Base-by-base conservation (phyloP, 208 protist genomes). In the Tritrichomonas foetus region DNA sequence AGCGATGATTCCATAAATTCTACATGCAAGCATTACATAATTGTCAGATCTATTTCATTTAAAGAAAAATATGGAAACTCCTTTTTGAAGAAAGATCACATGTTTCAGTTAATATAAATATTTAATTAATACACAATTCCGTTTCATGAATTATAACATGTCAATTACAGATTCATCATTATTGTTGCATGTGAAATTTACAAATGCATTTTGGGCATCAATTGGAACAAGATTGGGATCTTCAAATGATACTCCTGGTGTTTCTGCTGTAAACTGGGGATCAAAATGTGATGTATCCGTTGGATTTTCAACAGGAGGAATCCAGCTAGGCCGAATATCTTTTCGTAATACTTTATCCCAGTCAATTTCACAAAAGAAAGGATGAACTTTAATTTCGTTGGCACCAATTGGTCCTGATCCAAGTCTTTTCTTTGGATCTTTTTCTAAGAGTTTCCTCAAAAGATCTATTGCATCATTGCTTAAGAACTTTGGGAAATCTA, bases 351-450 rank as follows among this genome's bases (percentile, higher is more conserved):
- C 74, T 27, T 82, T 82, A 20, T 82, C 74, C 74, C 74, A 82
- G 39, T 82, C 41, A 9, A 82, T 44, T 20, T 39, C 41, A 8
- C 50, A 30, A 41, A 82, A 82, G 74, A 82, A 82, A 11, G 74
- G 13, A 80, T 95, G 94, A 41, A 25, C 41, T n/a, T 94, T 96
- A 69, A 97, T 94, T 80, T 96, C 95, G 36, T 93, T 41, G 9
- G 74, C 92, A 57, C 94, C 95, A 53, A 93, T 93, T 9, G 66
- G 64, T 0, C 95, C 95, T 36, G 69, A 78, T 13, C 69, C 69
- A 49, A 95, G 94, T 61, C 92, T 53, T 66, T 61, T 93, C 69
- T 94, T 72, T 49, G 33, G 95, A 66, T 95, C 92, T 53, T 94
- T 50, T n/a, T 93, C 3, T 92, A 94, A 64, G 92, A 94, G 96